These are phyloP conservation scores for Populus hybrid DNA, from an alignment of 441 rosid genomes.

Conservation along the genomic window DNA sequence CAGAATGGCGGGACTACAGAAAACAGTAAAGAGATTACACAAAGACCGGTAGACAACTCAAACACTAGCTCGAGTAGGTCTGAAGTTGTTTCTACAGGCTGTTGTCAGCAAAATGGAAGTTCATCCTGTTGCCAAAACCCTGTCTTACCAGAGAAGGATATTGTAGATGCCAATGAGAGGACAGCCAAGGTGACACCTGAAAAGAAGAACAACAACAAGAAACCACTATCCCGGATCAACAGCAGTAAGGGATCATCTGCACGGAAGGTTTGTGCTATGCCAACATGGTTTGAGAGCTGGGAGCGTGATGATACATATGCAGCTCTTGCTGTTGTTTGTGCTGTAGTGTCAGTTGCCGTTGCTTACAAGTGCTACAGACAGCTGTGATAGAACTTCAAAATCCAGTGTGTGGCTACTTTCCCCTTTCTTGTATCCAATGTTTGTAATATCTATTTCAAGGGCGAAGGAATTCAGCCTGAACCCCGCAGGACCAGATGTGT, in stretches of 20 bases:
- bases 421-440: not conserved
- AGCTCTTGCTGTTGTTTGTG: slow-evolving; percentile 72
- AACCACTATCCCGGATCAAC: slow-evolving; percentile 27
- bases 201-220: slow-evolving; percentile 47
- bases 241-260: slow-evolving; percentile 40
- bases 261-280: slow-evolving; percentile 53
- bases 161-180: slow-evolving; percentile 29
- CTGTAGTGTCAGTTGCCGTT: slow-evolving; percentile 75
- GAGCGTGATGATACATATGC: slow-evolving; percentile 92
- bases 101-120: slow-evolving; percentile 70
- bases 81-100: slow-evolving; percentile 38
- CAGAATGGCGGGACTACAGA: slow-evolving; percentile 36
- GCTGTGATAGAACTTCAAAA: slow-evolving; percentile 31
- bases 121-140: slow-evolving; percentile 52
- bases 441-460: not conserved
- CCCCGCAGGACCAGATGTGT: slow-evolving; percentile 2
- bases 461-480: not conserved
- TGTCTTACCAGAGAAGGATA: slow-evolving; percentile 25
- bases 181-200: slow-evolving; percentile 44
- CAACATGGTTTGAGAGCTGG: slow-evolving; percentile 90
- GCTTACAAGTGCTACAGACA: slow-evolving; percentile 83
- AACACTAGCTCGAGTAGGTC: slow-evolving; percentile 27
- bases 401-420: not conserved
- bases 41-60: slow-evolving; percentile 28
- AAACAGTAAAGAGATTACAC: slow-evolving; percentile 29